Evolutionary conservation across 805 yeast genomes (phyloP).

Genomic region (Starmerella scarabaei): DNA sequence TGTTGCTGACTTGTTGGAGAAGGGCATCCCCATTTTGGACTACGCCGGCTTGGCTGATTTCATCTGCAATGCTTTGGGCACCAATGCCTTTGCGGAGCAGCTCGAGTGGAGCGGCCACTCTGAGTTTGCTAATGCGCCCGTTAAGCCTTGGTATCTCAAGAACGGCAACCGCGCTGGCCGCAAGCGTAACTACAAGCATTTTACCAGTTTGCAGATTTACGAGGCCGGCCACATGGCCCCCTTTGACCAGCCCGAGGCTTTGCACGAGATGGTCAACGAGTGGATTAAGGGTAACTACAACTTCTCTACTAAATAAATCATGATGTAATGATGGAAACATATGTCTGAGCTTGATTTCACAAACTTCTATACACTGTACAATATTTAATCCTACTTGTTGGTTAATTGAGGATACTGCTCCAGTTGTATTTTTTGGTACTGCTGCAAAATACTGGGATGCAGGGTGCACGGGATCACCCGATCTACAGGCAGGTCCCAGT

Average conservation of each 20-base stretch:
- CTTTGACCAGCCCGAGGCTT: slow-evolving; percentile 69
- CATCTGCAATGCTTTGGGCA: slow-evolving; percentile 89
- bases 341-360: neutral
- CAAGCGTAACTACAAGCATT: slow-evolving; percentile 45
- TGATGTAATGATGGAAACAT: neutral
- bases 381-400: neutral
- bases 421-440: slow-evolving; percentile 9
- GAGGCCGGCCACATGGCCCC: slow-evolving; percentile 96
- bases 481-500: slow-evolving; percentile 17
- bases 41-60: slow-evolving; percentile 94
- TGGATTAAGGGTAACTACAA: slow-evolving; percentile 62
- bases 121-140: slow-evolving; percentile 32
- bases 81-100: slow-evolving; percentile 65
- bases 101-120: slow-evolving; percentile 51
- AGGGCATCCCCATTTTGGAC: slow-evolving; percentile 63
- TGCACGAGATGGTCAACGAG: slow-evolving; percentile 74
- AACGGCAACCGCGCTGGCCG: slow-evolving; percentile 47
- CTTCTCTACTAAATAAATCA: neutral
- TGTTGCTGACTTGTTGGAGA: slow-evolving; percentile 49
- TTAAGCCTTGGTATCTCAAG: slow-evolving; percentile 20
- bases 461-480: slow-evolving; percentile 7
- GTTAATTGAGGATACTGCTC: slow-evolving; percentile 7
- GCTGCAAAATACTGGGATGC: slow-evolving; percentile 9
- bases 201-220: slow-evolving; percentile 67
- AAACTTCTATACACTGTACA: neutral